A percentile compares a stretch with the other conserved stretches of the same genome.
Evolutionary conservation across 2,329 filamentous ascomycete species (phyloP).

Genomic region (Penicillium rolfsii): DNA sequence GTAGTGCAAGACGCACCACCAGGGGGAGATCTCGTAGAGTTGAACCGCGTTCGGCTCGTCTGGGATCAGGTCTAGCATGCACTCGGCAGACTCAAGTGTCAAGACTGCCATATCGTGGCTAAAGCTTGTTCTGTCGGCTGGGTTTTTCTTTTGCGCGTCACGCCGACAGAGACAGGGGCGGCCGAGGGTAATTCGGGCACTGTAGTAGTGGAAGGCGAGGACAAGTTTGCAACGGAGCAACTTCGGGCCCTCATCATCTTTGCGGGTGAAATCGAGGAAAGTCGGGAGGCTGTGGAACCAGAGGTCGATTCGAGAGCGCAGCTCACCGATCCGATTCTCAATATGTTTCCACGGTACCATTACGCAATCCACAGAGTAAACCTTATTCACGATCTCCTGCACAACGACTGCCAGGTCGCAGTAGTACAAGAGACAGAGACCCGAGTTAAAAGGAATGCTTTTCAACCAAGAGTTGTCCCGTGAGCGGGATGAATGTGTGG

Average conservation of each 20-base stretch:
- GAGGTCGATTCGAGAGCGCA: constrained; percentile 43
- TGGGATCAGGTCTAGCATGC: constrained; percentile 47
- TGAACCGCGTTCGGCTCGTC: constrained; percentile 46
- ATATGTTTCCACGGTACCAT: constrained; percentile 46
- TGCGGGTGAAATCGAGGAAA: constrained; percentile 43
- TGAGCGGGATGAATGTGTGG: constrained; percentile 26
- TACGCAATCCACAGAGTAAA: constrained; percentile 47
- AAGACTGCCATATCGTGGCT: constrained; percentile 45
- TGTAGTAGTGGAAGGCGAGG: constrained; percentile 51
- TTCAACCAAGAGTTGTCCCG: constrained; percentile 42
- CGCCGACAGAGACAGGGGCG: constrained; percentile 52
- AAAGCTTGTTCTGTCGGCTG: constrained; percentile 34
- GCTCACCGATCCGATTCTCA: constrained; percentile 44
- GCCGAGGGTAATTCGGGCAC: constrained; percentile 48
- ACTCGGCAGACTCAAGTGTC: constrained; percentile 45
- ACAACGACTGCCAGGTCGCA: constrained; percentile 46
- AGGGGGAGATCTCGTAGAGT: constrained; percentile 47
- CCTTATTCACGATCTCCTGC: constrained; percentile 47
- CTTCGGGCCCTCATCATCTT: constrained; percentile 38
- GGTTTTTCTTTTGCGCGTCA: constrained; percentile 38
- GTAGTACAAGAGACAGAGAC: constrained; percentile 45
- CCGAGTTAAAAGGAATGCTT: constrained; percentile 37
- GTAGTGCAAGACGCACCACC: constrained; percentile 52
- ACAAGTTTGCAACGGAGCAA: constrained; percentile 45
- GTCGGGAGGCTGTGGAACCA: constrained; percentile 45